Base-by-base conservation (phyloP, 140 eudicot species). In the Oenanthe javanica region DNA sequence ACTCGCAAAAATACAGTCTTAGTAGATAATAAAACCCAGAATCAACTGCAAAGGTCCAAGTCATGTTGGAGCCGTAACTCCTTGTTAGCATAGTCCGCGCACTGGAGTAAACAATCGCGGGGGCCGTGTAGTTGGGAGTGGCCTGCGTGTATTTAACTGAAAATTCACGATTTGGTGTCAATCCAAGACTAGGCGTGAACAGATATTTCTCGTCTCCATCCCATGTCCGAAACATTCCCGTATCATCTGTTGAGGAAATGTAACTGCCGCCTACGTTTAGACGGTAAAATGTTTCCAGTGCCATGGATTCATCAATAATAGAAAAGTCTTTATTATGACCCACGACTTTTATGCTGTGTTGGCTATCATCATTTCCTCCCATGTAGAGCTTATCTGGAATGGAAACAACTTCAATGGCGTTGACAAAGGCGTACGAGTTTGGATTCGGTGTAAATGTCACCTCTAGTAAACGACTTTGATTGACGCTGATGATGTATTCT, bases 221-320 rank as follows among this genome's bases (percentile, higher is more conserved):
- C 97, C 94, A 92, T 69, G 84, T 67, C 38, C 94, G 81, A 61
- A 78, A 86, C 91, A 92, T 86, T 4, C 93, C 92, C 0, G 87
- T 85, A 75, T 89, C 94, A 5, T 64, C 36, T 0, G 73, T 31
- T 4, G 16, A 71, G 0, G 73, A 19, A 25, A 91, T 50, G 4
- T 42, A 0, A 64, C 5, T 8, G 5, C 90, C 89, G 11, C 97
- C 97, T 25, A 86, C 84, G 77, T 91, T 91, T 72, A 91, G 48
- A 85, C 92, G 80, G 87, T 87, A 89, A 3, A 84, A 45, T 52
- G 59, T 87, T 84, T 91, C 96, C 12, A 91, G 81, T 25, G 89
- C 90, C 0, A 70, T 74, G 40, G 27, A 2, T 75, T 80, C 50
- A 18, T 52, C 82, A 52, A 89, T 81, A 1, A 9, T 6, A 27